Percentiles rank a stretch among this genome's conserved stretches.
Conservation (phyloP, 768 basidiomycete genomes). For the Chlorophyllum brunneum region DNA sequence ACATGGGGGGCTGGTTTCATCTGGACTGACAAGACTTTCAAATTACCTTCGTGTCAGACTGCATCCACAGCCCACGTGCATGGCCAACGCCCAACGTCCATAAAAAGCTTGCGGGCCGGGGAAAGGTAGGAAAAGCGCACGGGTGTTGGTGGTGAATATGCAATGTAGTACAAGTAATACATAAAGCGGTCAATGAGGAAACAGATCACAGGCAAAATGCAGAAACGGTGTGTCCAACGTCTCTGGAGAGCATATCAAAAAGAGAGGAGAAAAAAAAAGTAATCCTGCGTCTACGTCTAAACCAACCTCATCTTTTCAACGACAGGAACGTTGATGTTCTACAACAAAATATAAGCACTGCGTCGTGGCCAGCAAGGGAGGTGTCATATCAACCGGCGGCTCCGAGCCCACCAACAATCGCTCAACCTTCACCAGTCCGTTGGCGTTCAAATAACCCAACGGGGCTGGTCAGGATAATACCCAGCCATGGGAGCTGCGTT, state of each 20-base stretch:
- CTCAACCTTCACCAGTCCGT: background rate
- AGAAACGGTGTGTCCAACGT: constrained; percentile 6
- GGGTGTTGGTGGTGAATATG: background rate
- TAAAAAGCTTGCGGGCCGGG: background rate
- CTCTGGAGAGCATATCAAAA: constrained; percentile 2
- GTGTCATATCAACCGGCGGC: background rate
- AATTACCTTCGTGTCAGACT: background rate
- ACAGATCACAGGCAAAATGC: background rate
- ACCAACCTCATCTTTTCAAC: constrained; percentile 26
- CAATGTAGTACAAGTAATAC: background rate
- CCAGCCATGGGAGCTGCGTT: constrained; percentile 17
- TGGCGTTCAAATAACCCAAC: constrained; percentile 31
- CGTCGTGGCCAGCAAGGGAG: constrained; percentile 13
- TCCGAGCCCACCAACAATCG: background rate
- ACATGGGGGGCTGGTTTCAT: too few species aligned
- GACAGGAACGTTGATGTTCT: constrained; percentile 21
- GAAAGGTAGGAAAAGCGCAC: background rate
- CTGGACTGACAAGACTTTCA: too few species aligned
- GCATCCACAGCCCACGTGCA: too few species aligned
- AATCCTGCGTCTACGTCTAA: constrained; percentile 11
- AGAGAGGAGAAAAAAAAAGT: background rate
- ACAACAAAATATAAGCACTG: constrained; percentile 15
- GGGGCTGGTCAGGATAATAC: constrained; percentile 30
- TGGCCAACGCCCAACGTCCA: too few species aligned
- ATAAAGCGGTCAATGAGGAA: background rate